These are phyloP conservation scores for Prunus mongolica DNA, from an alignment of 306 rosid genomes.

Conservation along the genomic window DNA sequence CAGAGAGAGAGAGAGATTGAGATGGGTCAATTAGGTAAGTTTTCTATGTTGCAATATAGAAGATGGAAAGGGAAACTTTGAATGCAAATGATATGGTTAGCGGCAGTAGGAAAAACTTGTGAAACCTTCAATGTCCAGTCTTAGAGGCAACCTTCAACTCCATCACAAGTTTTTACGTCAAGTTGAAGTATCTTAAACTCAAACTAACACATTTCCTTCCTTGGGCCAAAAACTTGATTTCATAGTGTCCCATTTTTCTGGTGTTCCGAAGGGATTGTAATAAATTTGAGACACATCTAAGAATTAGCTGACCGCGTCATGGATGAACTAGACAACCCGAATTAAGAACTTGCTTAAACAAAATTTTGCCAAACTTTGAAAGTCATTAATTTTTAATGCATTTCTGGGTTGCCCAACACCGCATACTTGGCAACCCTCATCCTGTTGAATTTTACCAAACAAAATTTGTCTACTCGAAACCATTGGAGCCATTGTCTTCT, in stretches of 20 bases:
- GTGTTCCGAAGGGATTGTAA: not conserved
- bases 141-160: conserved; percentile 45
- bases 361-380: not conserved
- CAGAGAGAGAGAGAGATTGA: not conserved
- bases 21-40: conserved; percentile 13
- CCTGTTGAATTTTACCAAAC: no score
- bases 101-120: conserved; percentile 67
- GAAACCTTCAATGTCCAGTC: conserved; percentile 36
- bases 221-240: conserved; percentile 23
- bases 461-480: no score
- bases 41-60: conserved; percentile 9
- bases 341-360: not conserved
- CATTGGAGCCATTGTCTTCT: no score
- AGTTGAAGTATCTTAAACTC: conserved; percentile 48
- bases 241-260: not conserved
- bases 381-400: not conserved
- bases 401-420: not conserved
- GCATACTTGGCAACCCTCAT: not conserved
- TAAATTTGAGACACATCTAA: conserved; percentile 1
- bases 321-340: not conserved
- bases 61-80: conserved; percentile 43
- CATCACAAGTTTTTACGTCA: conserved; percentile 52
- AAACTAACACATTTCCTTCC: conserved; percentile 31
- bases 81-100: conserved; percentile 41
- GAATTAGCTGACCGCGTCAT: not conserved